A percentile compares a stretch with the other conserved stretches of the same genome.
Conservation (phyloP, 441 rosid species). For the Erysimum cheiri region DNA sequence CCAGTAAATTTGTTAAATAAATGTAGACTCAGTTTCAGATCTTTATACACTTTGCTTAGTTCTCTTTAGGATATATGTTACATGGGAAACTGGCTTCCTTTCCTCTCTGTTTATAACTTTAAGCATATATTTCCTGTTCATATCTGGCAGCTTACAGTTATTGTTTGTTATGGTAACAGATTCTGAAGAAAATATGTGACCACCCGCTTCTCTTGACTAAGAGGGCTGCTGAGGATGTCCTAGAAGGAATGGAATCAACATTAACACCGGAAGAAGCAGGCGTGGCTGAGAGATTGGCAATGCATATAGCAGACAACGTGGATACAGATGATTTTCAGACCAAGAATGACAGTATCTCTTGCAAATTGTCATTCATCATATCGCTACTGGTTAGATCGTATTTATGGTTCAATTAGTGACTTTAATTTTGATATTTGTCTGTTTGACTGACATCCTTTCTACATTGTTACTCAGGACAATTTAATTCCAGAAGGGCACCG, state of each 20-base stretch:
- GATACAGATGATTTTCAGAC: conserved; percentile 78
- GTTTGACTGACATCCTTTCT: conserved; percentile 28
- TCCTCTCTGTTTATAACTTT: conserved; percentile 17
- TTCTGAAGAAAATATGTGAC: conserved; percentile 97
- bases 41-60: conserved; percentile 15
- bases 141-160: conserved; percentile 14
- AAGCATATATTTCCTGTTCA: conserved; percentile 11
- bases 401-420: conserved; percentile 27
- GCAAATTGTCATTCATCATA: conserved; percentile 89
- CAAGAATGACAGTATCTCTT: conserved; percentile 78
- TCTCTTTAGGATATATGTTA: conserved; percentile 17
- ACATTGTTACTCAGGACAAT: conserved; percentile 56
- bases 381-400: conserved; percentile 72
- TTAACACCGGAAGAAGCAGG: conserved; percentile 77
- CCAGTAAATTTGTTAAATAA: conserved; percentile 8
- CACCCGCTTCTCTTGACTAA: conserved; percentile 97
- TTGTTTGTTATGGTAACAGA: conserved; percentile 60
- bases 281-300: conserved; percentile 87
- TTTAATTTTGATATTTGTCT: conserved; percentile 8
- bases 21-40: conserved; percentile 21
- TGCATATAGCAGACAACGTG: conserved; percentile 84
- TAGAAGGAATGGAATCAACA: conserved; percentile 91
- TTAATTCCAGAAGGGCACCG: conserved; percentile 89
- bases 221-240: conserved; percentile 97
- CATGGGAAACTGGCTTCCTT: conserved; percentile 10